Base-by-base conservation (phyloP, 2,329 filamentous ascomycete genomes). In the Fusarium oxysporum region DNA sequence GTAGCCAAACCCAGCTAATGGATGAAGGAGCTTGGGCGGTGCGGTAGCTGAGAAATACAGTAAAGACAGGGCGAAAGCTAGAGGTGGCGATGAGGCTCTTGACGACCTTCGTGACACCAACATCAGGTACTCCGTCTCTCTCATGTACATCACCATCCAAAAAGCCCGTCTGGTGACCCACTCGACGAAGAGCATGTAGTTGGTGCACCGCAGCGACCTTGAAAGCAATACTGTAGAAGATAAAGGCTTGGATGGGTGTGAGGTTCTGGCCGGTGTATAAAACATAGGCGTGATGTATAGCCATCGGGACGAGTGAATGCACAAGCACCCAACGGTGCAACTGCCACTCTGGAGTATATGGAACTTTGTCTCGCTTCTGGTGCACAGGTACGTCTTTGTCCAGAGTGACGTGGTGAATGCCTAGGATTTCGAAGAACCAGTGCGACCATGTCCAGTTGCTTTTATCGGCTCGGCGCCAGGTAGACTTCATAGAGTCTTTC, bases 401-500 rank as follows among this genome's bases (percentile, higher is more conserved):
- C 10, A 58, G 32, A 11, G 17, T 3, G 2, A 19, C 11, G 14
- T 13, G 55, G 13, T 58, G 55, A 17, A 58, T 58, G 2, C 41
- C 41, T 19, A 58, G 5, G 23, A 58, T 8, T 1, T 58, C 55
- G 9, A 58, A 58, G 23, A 58, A 58, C 55, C 55, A 58, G 23
- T 58, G 55, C 23, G 55, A 58, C 32, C 5, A 5, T 3, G 55
- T 58, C 55, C 55, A 58, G 55, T 19, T 58, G 16, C 14, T 50
- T 19, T 33, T 33, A 28, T 58, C 41, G 14, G n/a, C 23, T 0
- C 23, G 41, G 1, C 55, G 55, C 55, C 55, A 58, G 6, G 55
- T 58, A 7, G 55, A 58, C 55, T 58, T 58, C 55, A 58, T 58
- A 8, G 55, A 58, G 32, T 58, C 55, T 13, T 58, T 58, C 19